Conservation (phyloP, 192 early-diverging fungal genomes). For the Podila minutissima region DNA sequence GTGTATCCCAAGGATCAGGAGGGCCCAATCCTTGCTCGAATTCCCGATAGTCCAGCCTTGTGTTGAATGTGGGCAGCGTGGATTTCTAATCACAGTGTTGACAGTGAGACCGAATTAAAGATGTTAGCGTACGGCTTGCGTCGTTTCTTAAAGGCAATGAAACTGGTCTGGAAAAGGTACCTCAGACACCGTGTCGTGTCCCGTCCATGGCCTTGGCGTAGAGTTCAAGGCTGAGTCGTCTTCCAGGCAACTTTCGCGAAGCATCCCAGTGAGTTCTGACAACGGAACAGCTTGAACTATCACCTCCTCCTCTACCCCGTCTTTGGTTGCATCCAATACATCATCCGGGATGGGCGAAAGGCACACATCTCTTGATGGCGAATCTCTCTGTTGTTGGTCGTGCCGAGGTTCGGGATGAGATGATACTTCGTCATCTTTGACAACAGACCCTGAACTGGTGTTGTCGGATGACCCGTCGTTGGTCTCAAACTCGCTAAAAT, state of each 20-base stretch:
- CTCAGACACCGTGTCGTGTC: slow-evolving; percentile 21
- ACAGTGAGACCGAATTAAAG: background rate
- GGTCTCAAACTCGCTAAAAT: slow-evolving; percentile 45
- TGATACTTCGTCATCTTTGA: background rate
- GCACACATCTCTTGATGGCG: background rate
- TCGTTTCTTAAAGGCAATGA: background rate
- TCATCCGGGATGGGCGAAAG: slow-evolving; percentile 1
- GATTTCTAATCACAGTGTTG: slow-evolving; percentile 21
- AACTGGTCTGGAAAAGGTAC: slow-evolving; percentile 4
- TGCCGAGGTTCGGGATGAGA: background rate
- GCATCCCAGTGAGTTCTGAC: slow-evolving; percentile 40
- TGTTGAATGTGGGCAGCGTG: slow-evolving; percentile 24
- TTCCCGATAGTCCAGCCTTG: slow-evolving; percentile 63
- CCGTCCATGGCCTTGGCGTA: slow-evolving; percentile 25
- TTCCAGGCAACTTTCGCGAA: slow-evolving; percentile 36
- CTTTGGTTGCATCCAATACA: background rate
- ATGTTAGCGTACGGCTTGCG: background rate
- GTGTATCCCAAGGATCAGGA: slow-evolving; percentile 69
- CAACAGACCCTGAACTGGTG: background rate
- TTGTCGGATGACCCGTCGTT: slow-evolving; percentile 3
- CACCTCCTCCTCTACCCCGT: slow-evolving; percentile 30
- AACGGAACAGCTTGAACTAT: slow-evolving; percentile 47
- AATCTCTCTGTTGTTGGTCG: background rate
- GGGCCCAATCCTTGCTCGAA: slow-evolving; percentile 74
- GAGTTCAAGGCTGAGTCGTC: slow-evolving; percentile 19